A percentile compares a stretch with the other conserved stretches of the same genome.
These are phyloP conservation scores for Candida quercuum DNA, from an alignment of 805 yeast species.

Conservation along the genomic window DNA sequence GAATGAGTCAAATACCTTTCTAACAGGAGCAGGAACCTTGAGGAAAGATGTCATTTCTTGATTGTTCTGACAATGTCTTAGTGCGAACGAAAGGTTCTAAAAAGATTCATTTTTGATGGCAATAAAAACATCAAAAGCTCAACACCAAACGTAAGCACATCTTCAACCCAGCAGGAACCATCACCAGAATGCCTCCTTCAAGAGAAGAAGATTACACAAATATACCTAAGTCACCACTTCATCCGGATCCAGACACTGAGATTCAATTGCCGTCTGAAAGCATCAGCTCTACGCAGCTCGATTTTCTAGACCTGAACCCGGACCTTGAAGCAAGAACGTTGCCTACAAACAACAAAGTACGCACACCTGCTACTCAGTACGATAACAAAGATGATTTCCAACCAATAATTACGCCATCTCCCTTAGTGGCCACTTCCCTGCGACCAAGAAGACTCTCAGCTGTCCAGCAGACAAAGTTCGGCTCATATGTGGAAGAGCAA, in stretches of 20 bases:
- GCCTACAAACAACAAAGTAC: not conserved
- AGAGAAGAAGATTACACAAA: not conserved
- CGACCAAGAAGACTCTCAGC: constrained; percentile 28
- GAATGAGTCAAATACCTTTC: constrained; percentile 42
- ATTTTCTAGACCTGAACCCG: constrained; percentile 22
- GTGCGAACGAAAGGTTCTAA: no score
- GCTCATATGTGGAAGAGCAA: constrained; percentile 48
- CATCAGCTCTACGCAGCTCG: constrained; percentile 13
- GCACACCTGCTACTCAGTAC: no score
- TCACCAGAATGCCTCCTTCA: not conserved
- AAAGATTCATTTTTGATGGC: not conserved
- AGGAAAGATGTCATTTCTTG: constrained; percentile 3
- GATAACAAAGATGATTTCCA: constrained; percentile 13
- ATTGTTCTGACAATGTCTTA: not conserved
- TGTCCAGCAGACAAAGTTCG: constrained; percentile 52
- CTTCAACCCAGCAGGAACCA: no score
- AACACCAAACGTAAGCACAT: not conserved
- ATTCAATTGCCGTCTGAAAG: constrained; percentile 7
- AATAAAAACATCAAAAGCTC: not conserved
- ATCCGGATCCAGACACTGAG: constrained; percentile 21
- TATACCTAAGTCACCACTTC: constrained; percentile 20
- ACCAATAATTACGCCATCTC: constrained; percentile 10
- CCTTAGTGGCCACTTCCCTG: constrained; percentile 1
- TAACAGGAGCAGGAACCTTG: constrained; percentile 37
- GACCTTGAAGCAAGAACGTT: constrained; percentile 2